A percentile compares a stretch with the other conserved stretches of the same genome.
Evolutionary conservation across 2,329 filamentous ascomycete genomes (phyloP).

Genomic region (Zasmidium angulare): DNA sequence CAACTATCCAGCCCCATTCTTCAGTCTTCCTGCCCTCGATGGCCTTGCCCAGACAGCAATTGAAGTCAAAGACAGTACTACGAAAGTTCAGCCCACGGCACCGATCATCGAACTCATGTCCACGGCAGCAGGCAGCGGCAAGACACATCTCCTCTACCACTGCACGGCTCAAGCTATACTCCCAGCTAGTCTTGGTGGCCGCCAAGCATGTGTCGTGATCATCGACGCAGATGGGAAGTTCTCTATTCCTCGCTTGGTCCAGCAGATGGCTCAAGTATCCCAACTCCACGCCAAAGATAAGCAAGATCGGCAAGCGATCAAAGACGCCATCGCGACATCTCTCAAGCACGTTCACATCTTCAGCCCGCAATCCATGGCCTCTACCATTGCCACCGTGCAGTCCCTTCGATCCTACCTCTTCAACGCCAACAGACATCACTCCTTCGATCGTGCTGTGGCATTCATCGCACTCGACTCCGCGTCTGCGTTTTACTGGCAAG

Average conservation of each 20-base stretch:
- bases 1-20: constrained; percentile 21
- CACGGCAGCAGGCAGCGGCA: constrained; percentile 52
- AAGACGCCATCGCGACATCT: constrained; percentile 36
- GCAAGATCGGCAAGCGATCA: not conserved
- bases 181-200: constrained; percentile 48
- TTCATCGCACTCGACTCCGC: constrained; percentile 57
- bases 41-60: constrained; percentile 28
- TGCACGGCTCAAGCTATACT: constrained; percentile 54
- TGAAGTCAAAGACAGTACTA: constrained; percentile 8
- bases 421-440: constrained; percentile 43
- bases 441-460: constrained; percentile 47
- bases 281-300: constrained; percentile 7
- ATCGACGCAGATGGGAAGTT: constrained; percentile 59
- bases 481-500: constrained; percentile 57
- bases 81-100: constrained; percentile 19
- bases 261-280: constrained; percentile 32
- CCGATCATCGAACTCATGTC: constrained; percentile 57
- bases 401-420: constrained; percentile 54
- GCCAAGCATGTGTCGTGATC: constrained; percentile 52
- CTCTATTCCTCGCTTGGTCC: constrained; percentile 48
- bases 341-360: constrained; percentile 61
- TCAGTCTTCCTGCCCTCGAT: constrained; percentile 52
- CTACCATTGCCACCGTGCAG: constrained; percentile 51
- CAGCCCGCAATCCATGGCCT: constrained; percentile 52
- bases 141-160: constrained; percentile 60